Base-by-base conservation (phyloP, 169 alveolate genomes). In the Neospora caninum region DNA sequence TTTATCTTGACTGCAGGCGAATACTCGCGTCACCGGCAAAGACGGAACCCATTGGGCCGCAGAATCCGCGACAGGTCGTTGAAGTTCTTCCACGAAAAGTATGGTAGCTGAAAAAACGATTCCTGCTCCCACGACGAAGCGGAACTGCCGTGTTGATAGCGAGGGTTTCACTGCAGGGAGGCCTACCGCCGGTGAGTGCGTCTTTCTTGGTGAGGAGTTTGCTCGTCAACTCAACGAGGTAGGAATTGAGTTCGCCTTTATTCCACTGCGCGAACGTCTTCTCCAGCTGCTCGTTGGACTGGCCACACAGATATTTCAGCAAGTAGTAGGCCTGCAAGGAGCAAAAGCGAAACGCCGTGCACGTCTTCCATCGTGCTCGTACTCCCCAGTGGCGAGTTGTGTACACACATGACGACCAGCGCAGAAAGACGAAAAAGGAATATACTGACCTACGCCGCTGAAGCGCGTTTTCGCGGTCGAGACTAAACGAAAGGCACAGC, bases 221-320 rank as follows among this genome's bases (percentile, higher is more conserved):
- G 34, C 94, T 69, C 1, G 98, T 97, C 78, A 97, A 96, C 69
- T 96, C 98, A 38, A 97, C 88, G 92, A 97, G 95, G 58, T 94
- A 97, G 25, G 98, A 96, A 43, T 95, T 95, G 53, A 95, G 93
- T 53, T 94, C 96, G 7, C 97, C 97, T 36, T 80, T 43, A 80
- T 93, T 78, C 97, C 97, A 96, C 88, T 91, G 53, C 7, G 20
- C 29, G 36, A 93, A 93, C 22, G 84, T 18, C 0, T 49, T 25
- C 9, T 49, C 36, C 84, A 93, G 9, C 88, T 82, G 69, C 2
- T 13, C 29, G 42, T 88, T 86, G 1, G 92, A 34, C 91, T 78
- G 38, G 31, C 92, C 92, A 39, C 84, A 70, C 29, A 49, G 4
- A 27, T 88, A 64, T 78, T 80, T 69, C 73, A 93, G 53, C 13